phyloP scores from a whole-genome alignment of 2,329 filamentous ascomycete species.

The Aspergillus sp. region DNA sequence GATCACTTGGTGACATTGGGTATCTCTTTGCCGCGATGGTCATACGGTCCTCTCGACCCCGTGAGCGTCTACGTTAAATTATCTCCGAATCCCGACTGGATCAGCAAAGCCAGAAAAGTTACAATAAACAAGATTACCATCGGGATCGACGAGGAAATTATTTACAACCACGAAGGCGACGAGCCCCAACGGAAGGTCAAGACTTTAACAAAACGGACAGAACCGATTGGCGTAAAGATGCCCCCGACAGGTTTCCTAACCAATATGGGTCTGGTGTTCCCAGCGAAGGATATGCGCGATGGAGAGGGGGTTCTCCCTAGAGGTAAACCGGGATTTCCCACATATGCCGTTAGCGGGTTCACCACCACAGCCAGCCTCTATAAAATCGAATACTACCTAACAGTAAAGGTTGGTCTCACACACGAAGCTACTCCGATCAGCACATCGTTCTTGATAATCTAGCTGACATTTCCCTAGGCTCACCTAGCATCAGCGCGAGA shows the following conservation, averaged over 20 bases:
- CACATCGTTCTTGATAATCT: neutral
- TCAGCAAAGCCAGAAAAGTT: constrained; percentile 84
- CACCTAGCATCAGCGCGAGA: constrained; percentile 85
- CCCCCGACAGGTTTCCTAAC: constrained; percentile 91
- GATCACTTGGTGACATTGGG: constrained; percentile 90
- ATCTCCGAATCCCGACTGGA: constrained; percentile 87
- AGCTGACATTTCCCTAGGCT: constrained; percentile 57
- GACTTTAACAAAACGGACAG: constrained; percentile 78
- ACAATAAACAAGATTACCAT: constrained; percentile 94
- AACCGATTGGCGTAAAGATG: constrained; percentile 77
- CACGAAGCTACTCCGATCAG: neutral
- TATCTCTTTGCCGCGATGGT: constrained; percentile 92
- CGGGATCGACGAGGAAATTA: constrained; percentile 93
- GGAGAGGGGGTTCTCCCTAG: constrained; percentile 82
- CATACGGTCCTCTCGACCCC: constrained; percentile 91
- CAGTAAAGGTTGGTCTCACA: constrained; percentile 70
- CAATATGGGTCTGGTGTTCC: constrained; percentile 87
- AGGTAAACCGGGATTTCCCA: constrained; percentile 82
- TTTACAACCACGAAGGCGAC: constrained; percentile 97
- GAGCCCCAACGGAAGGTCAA: constrained; percentile 90
- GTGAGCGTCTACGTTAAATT: constrained; percentile 96
- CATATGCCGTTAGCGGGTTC: constrained; percentile 85
- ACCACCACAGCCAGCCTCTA: constrained; percentile 92
- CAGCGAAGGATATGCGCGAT: constrained; percentile 83
- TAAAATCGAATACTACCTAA: constrained; percentile 97